phyloP scores from a whole-genome alignment of 305 asterid species.

The Fraxinus dipetala region DNA sequence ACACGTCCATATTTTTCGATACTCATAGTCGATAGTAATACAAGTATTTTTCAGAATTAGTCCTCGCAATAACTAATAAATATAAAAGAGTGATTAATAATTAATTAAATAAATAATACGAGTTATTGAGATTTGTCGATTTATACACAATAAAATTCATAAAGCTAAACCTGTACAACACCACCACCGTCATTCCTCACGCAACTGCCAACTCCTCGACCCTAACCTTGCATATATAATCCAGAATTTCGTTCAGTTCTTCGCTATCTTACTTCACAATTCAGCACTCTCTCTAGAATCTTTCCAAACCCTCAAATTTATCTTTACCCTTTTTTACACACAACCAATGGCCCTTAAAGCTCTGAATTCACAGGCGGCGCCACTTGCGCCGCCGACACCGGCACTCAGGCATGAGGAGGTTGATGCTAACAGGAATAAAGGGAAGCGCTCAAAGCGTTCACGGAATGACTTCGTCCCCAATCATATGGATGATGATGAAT shows the following conservation, averaged over 20 bases:
- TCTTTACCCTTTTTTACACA: background rate
- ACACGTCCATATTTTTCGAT: background rate
- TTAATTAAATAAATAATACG: too few relatives aligned
- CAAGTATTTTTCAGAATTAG: background rate
- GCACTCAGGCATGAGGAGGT: slow-evolving; percentile 25
- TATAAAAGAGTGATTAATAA: background rate
- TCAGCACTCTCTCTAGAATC: background rate
- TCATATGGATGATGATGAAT: slow-evolving; percentile 35
- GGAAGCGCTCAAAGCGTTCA: slow-evolving; percentile 45
- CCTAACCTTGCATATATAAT: background rate
- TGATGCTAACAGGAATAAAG: slow-evolving; percentile 23
- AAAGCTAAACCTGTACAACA: slow-evolving; percentile 9
- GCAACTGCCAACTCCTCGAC: slow-evolving; percentile 42
- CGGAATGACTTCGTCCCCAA: background rate
- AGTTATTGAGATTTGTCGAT: too few relatives aligned
- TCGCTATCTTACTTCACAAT: slow-evolving; percentile 15
- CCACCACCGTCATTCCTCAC: slow-evolving; percentile 54
- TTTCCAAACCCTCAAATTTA: background rate
- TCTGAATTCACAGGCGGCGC: slow-evolving; percentile 29
- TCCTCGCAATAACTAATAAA: background rate
- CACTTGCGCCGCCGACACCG: slow-evolving; percentile 17
- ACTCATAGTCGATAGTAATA: background rate
- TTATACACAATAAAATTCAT: background rate
- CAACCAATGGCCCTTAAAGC: slow-evolving; percentile 45
- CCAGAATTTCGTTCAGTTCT: background rate